Evolutionary conservation across 2,329 filamentous ascomycete genomes (phyloP).

Genomic region (Trichoderma pleuroti): DNA sequence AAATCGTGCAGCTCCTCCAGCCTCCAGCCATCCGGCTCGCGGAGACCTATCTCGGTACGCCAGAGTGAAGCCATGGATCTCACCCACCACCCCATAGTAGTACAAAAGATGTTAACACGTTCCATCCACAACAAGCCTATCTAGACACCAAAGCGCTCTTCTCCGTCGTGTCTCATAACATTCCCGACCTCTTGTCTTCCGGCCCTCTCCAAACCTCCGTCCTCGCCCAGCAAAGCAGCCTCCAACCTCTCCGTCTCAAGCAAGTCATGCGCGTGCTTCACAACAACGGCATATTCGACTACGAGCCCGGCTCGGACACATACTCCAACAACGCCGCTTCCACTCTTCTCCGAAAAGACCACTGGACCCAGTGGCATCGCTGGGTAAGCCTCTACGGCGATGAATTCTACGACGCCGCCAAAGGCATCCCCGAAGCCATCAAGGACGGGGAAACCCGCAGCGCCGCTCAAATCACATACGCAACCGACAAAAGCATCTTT

Average conservation of each 20-base stretch:
- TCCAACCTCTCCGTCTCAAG: constrained; percentile 14
- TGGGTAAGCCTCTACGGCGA: constrained; percentile 44
- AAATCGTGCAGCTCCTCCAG: constrained; percentile 1
- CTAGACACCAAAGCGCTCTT: constrained; percentile 15
- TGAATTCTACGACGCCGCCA: constrained; percentile 42
- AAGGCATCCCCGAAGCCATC: constrained; percentile 35
- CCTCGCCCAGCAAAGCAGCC: background rate
- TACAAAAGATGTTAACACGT: background rate
- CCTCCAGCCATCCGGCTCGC: constrained; percentile 9
- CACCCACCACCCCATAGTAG: background rate
- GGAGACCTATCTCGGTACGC: constrained; percentile 10
- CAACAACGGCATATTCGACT: constrained; percentile 35
- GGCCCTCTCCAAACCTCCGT: background rate
- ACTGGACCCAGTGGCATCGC: constrained; percentile 44
- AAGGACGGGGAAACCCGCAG: constrained; percentile 24
- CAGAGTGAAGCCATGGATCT: background rate
- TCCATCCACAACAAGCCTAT: background rate
- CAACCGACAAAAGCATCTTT: constrained; percentile 41
- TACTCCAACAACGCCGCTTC: constrained; percentile 38
- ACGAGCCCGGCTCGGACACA: constrained; percentile 25
- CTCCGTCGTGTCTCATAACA: constrained; percentile 2
- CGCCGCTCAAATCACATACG: constrained; percentile 39
- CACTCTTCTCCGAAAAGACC: constrained; percentile 31
- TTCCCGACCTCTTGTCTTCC: constrained; percentile 3
- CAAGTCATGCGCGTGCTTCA: constrained; percentile 15